Evolutionary conservation across 2,329 filamentous ascomycete species (phyloP), one percentile per base, ranked within the genome.

Genomic region (Neonectria hederae): DNA sequence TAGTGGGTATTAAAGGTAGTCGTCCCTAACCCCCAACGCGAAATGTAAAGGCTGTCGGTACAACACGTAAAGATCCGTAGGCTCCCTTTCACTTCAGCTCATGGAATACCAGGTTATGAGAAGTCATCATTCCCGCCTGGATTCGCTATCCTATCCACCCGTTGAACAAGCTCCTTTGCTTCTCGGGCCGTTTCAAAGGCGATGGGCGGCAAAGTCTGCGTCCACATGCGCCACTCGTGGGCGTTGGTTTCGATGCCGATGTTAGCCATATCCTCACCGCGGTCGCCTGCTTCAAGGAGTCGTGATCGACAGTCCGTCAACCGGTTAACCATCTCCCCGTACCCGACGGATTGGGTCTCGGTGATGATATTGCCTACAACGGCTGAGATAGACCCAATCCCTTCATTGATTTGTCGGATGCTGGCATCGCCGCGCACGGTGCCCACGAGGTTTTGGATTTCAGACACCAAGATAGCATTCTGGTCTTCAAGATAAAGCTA

Each of bases 151-250:
- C 76, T 76, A 59, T 80, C 81, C 11, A 84, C 76, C n/a, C 76
- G 76, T 68, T 83, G 80, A 24, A 78, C 78, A 64, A 93, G 81
- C 76, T 92, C 92, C 82, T 95, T 96, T 55, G 91, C 92, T 78
- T 94, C 91, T 64, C 91, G 86, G 7, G 92, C 93, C 75, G 95
- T 91, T 78, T 93, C 91, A 78, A 97, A 97, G n/a, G 92, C 92
- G 70, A 96, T 89, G 2, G 92, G 92, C 11, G 92, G 92, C 54
- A 97, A 81, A 28, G 87, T 89, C 76, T 91, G 89, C 59, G 86
- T 90, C 83, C 90, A 90, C 74, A 84, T 83, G 66, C 83, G 83
- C 87, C 87, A 89, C 67, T 87, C 84, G 65, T 83, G 80, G 58
- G 84, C 83, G 51, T 86, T 81, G 43, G 83, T 82, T 19, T 65